Evolutionary conservation across 2,329 filamentous ascomycete species (phyloP).

Genomic region (Dichotomopilus funicola): DNA sequence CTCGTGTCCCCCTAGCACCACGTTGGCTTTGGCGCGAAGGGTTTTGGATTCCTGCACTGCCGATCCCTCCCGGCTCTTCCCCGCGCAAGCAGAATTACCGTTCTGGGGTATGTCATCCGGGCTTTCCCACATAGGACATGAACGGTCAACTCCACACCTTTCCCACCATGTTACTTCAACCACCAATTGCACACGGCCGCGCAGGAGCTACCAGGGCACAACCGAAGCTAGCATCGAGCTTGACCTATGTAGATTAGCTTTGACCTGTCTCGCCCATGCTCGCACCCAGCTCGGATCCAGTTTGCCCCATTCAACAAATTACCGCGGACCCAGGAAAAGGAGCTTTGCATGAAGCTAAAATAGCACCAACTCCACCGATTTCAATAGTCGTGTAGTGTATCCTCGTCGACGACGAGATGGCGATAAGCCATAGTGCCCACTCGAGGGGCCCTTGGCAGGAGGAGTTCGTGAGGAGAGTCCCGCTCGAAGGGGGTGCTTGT

Average conservation of each 20-base stretch:
- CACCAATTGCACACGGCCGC: not conserved
- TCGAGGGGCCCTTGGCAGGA: not conserved
- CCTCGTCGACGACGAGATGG: not conserved
- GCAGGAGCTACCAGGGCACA: not conserved
- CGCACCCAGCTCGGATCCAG: not conserved
- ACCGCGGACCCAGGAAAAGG: not conserved
- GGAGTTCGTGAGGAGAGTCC: not conserved
- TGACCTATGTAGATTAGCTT: not conserved
- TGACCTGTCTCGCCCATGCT: not conserved
- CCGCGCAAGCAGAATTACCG: no score
- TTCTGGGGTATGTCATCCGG: no score
- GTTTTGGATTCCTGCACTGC: not conserved
- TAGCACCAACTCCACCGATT: not conserved
- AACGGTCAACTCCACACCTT: not conserved
- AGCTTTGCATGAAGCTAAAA: not conserved
- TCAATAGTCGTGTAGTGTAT: not conserved
- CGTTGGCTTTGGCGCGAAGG: no score
- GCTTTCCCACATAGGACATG: not conserved
- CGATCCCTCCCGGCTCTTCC: not conserved
- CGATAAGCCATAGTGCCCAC: constrained; percentile 1
- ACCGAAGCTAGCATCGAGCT: not conserved
- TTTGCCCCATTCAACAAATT: not conserved
- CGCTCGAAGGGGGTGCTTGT: not conserved
- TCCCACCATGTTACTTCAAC: not conserved
- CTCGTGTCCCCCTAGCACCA: no score